Base-by-base conservation (phyloP, 176 grass and related monocot genomes). In the Saccharum spontaneum region DNA sequence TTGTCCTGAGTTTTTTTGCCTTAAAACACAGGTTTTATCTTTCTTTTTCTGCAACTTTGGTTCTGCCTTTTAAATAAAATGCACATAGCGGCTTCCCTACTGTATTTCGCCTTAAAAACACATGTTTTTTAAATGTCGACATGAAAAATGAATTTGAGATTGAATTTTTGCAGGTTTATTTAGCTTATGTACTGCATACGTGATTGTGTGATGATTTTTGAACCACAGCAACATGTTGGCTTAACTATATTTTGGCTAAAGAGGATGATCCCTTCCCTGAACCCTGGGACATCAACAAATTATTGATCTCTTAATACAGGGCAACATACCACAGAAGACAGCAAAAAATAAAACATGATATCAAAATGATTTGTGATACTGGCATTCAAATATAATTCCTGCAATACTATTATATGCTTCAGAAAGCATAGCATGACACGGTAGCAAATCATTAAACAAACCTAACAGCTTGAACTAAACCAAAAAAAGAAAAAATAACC, bases 361-460 rank as follows among this genome's bases (percentile, higher is more conserved):
- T 46, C 38, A 37, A 6, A 37, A 6, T 12, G 12, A 71, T 66
- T 64, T 83, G 48, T 60, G 61, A 62, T 34, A 37, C 38, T 16
- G 22, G 28, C 26, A 79, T n/a, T 65, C 43, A 31, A 38, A 59
- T 36, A 68, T 16, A 38, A 38, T 16, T 18, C 31, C 33, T 68
- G 36, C 4, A 28, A 16, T 34, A 30, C 64, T 67, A 34, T 34
- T 34, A 67, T 52, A 52, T 18, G 64, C 30, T 34, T 67, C 30
- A 67, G 28, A 77, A 59, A 71, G 49, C 8, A 69, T 17, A 38
- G 31, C 33, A 80, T 83, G 40, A 28, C 28, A 22, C 10, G 23
- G 41, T 12, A 76, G 22, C 20, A 84, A 67, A 84, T 26, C 30
- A 33, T 67, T 65, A 76, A 74, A 13, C 81, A 83, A 74, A 83